These are phyloP conservation scores for Trypanosoma grayi DNA, from an alignment of 208 protist species.

Conservation along the genomic window DNA sequence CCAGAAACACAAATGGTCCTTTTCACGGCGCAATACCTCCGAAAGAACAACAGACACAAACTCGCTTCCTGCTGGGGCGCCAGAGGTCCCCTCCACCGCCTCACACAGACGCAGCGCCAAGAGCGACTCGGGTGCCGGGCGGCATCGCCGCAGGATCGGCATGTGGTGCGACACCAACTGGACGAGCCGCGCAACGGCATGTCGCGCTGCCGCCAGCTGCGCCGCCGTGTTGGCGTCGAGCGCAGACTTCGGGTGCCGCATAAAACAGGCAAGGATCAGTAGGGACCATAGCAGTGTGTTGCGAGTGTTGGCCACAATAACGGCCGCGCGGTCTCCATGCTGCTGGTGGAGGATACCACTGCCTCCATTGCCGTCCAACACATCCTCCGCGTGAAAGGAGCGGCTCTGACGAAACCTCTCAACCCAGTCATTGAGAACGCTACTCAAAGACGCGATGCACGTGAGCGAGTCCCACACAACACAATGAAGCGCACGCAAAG, in stretches of 20 bases:
- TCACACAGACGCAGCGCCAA: constrained; percentile 19
- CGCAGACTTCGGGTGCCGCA: neutral
- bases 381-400: neutral
- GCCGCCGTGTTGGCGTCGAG: too few species aligned
- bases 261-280: constrained; percentile 18
- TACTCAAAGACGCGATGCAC: constrained; percentile 5
- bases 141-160: constrained; percentile 7
- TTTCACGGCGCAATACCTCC: constrained; percentile 16
- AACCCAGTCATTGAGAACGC: constrained; percentile 3
- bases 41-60: neutral
- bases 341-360: neutral
- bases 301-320: constrained; percentile 6
- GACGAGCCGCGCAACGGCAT: constrained; percentile 9
- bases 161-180: constrained; percentile 3
- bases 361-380: too few species aligned
- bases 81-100: neutral
- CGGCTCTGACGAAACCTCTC: constrained; percentile 4
- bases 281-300: constrained; percentile 22
- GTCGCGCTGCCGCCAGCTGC: neutral
- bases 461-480: constrained; percentile 20
- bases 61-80: neutral
- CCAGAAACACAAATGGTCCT: constrained; percentile 8
- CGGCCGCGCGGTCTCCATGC: neutral
- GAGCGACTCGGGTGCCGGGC: constrained; percentile 23
- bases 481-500: constrained; percentile 5